Percentiles rank a stretch among this genome's conserved stretches.
Evolutionary conservation across 2,329 filamentous ascomycete species (phyloP).

Genomic region (Ceratocystis papillata): DNA sequence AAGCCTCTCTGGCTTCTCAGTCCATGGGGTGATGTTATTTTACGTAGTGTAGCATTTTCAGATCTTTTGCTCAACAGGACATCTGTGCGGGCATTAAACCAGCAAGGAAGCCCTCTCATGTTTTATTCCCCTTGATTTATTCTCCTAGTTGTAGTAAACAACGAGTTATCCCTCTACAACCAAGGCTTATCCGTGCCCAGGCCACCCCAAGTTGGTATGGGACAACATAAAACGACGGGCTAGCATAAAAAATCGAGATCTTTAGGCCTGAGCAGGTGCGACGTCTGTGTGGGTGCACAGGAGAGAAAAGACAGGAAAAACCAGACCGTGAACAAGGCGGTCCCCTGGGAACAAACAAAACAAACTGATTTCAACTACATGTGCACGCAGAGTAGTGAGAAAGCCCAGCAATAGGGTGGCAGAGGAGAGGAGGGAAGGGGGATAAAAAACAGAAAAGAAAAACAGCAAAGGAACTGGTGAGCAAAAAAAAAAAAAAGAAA

Average conservation of each 20-base stretch:
- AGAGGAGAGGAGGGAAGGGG: neutral
- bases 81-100: slow-evolving; percentile 9
- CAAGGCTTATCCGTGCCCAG: neutral
- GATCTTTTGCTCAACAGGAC: slow-evolving; percentile 4
- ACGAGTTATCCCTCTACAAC: no score
- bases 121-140: neutral
- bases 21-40: neutral
- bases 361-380: neutral
- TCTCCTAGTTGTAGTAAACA: no score
- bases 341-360: neutral
- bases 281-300: neutral
- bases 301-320: neutral
- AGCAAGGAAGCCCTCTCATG: neutral
- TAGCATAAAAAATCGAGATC: slow-evolving; percentile 7
- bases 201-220: neutral
- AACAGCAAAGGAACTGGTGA: neutral
- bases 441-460: neutral
- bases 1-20: neutral
- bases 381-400: neutral
- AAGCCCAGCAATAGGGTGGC: neutral
- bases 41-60: neutral
- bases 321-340: neutral
- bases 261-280: neutral
- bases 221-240: neutral
- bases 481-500: neutral